These are phyloP conservation scores for Nowakowskiella sp. DNA, from an alignment of 192 early-diverging fungal species.

Conservation along the genomic window DNA sequence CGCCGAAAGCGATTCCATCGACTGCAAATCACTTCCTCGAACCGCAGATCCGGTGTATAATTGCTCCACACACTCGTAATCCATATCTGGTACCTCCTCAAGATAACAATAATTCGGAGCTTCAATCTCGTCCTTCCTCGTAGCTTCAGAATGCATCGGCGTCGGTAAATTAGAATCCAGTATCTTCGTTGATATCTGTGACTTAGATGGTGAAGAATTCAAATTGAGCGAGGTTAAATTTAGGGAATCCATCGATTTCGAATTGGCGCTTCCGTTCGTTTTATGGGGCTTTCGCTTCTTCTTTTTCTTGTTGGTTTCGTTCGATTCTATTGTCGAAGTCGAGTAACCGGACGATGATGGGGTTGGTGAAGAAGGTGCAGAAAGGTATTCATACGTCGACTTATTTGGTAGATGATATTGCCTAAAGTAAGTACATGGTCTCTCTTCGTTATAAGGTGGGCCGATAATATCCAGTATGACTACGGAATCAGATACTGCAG, in stretches of 20 bases:
- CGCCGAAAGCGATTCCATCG: too few species aligned
- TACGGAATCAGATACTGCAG: conserved; percentile 30
- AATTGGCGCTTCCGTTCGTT: conserved; percentile 3
- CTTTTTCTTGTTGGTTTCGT: background rate
- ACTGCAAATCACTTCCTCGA: background rate
- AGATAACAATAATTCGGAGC: conserved; percentile 11
- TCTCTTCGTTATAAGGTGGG: conserved; percentile 39
- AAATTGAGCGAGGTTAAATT: too few species aligned
- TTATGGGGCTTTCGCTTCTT: conserved; percentile 1
- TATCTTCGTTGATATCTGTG: too few species aligned
- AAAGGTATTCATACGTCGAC: background rate
- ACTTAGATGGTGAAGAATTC: too few species aligned
- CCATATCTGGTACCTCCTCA: conserved; percentile 14
- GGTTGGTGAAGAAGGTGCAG: conserved; percentile 5
- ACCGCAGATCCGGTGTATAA: conserved; percentile 6
- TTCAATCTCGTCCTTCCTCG: too few species aligned
- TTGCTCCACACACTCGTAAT: conserved; percentile 22
- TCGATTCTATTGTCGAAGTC: background rate
- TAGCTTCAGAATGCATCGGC: too few species aligned
- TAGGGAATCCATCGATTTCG: too few species aligned
- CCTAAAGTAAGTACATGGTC: conserved; percentile 37
- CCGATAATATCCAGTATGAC: conserved; percentile 42
- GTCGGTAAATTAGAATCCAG: too few species aligned
- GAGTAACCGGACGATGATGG: conserved; percentile 2
- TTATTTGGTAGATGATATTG: conserved; percentile 11